phyloP scores from a whole-genome alignment of 73 alveolate species.

The Symbiodinium natans region DNA sequence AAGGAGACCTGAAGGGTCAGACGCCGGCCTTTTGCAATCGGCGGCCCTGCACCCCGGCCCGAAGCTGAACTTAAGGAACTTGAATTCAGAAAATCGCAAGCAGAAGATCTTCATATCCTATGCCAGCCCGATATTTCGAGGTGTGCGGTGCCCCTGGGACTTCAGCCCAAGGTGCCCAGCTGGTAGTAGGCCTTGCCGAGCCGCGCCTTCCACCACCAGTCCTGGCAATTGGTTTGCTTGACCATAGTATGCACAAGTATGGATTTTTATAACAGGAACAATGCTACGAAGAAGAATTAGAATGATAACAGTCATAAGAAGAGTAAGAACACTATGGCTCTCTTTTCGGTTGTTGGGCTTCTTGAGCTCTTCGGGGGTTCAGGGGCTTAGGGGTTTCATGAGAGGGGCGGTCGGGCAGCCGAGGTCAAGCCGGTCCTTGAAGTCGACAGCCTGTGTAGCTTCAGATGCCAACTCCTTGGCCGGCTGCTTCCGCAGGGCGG shows the following conservation, averaged over 20 bases:
- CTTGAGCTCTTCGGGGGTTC: neutral
- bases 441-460: constrained; percentile 90
- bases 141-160: too few species aligned
- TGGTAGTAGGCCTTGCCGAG: constrained; percentile 97
- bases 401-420: constrained; percentile 99
- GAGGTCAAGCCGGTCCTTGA: constrained; percentile 95
- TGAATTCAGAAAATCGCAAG: neutral
- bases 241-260: too few species aligned
- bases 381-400: constrained; percentile 40
- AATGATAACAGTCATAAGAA: too few species aligned
- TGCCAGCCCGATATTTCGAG: too few species aligned
- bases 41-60: constrained; percentile 20
- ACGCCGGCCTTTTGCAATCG: constrained; percentile 98
- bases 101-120: neutral
- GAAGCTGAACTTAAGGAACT: neutral
- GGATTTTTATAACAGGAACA: too few species aligned
- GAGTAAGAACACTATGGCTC: neutral
- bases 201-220: constrained; percentile 99
- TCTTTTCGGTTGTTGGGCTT: neutral
- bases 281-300: neutral
- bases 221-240: too few species aligned
- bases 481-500: neutral
- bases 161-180: constrained; percentile 34
- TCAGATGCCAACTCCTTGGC: constrained; percentile 64
- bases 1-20: constrained; percentile 99